Evolutionary conservation across 768 basidiomycete genomes (phyloP).

Genomic region (Russula sp.): DNA sequence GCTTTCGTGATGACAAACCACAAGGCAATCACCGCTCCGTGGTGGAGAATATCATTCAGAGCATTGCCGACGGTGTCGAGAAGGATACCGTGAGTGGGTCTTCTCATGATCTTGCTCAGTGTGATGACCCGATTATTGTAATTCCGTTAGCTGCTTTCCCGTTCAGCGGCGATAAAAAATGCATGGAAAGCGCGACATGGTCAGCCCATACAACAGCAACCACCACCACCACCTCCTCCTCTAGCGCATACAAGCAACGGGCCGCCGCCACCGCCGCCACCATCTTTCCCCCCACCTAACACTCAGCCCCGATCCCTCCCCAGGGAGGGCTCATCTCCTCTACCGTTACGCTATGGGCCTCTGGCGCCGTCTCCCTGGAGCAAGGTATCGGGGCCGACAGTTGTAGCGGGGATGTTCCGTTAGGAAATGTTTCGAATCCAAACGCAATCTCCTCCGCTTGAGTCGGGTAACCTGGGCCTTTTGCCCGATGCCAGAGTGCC

Average conservation of each 20-base stretch:
- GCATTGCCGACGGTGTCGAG: slow-evolving; percentile 92
- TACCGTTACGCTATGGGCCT: slow-evolving; percentile 57
- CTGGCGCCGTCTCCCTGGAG: slow-evolving; percentile 62
- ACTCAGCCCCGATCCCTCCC: slow-evolving; percentile 21
- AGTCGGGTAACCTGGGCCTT: neutral
- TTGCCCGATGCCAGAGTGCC: neutral
- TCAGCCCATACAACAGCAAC: slow-evolving; percentile 23
- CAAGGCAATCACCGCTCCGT: slow-evolving; percentile 83
- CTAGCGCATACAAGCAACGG: slow-evolving; percentile 26
- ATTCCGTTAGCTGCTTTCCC: slow-evolving; percentile 53
- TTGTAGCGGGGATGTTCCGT: slow-evolving; percentile 61
- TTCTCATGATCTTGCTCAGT: neutral
- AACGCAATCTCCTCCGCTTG: neutral
- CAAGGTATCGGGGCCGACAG: slow-evolving; percentile 61
- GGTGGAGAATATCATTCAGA: slow-evolving; percentile 84
- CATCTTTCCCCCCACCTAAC: slow-evolving; percentile 23
- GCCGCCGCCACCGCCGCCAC: slow-evolving; percentile 21
- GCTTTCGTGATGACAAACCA: slow-evolving; percentile 91
- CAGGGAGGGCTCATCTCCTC: slow-evolving; percentile 22
- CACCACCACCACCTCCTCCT: slow-evolving; percentile 4
- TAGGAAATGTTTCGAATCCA: slow-evolving; percentile 31
- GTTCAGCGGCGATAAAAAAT: slow-evolving; percentile 55
- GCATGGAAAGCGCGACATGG: slow-evolving; percentile 67
- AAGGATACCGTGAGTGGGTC: slow-evolving; percentile 61
- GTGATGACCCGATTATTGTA: neutral